Evolutionary conservation across 129 eudicot species (phyloP), one percentile per base, ranked within the genome.

Genomic region (Centrapalus pauciflorus): DNA sequence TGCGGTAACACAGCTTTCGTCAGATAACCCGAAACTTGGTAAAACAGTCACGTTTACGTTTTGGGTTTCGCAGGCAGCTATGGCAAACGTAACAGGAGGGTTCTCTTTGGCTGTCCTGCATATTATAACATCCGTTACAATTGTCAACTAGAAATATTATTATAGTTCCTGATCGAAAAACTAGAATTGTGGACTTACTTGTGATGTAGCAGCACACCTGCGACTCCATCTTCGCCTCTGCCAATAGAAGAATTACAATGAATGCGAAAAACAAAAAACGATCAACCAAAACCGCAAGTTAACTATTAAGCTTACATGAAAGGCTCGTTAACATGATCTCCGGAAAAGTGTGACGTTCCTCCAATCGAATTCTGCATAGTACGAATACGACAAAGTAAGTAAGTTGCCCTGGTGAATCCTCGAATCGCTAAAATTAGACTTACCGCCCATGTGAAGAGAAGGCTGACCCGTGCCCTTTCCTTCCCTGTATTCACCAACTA

Each of bases 381-480:
- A 66, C 26, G 21, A 57, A 64, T 10, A 16, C 13, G 35, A 23
- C 0, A 43, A 19, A 50, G 43, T 54, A 58, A n/a, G 21, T 1
- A 41, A 41, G 10, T 51, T 24, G 8, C 17, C 61, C 37, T 37
- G 13, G 3, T 5, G 16, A 56, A 40, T 11, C 16, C 3, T 26
- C 25, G 10, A 55, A 9, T 17, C 17, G 30, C 55, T 34, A 26
- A 23, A 50, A 27, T 32, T 12, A 55, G 13, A 61, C 95, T 79
- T 82, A 92, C 98, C 85, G 87, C 96, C 98, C 98, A 92, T 12
- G 98, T 88, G 62, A 92, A 81, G 55, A 83, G 89, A 81, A 92
- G 96, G 87, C 96, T 92, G 77, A 92, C 96, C 74, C 88, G 83
- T 77, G 96, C 98, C 84, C 98, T 85, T 73, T 92, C 98, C 79